phyloP scores from a whole-genome alignment of 768 basidiomycete genomes.

The Suillus occidentalis region DNA sequence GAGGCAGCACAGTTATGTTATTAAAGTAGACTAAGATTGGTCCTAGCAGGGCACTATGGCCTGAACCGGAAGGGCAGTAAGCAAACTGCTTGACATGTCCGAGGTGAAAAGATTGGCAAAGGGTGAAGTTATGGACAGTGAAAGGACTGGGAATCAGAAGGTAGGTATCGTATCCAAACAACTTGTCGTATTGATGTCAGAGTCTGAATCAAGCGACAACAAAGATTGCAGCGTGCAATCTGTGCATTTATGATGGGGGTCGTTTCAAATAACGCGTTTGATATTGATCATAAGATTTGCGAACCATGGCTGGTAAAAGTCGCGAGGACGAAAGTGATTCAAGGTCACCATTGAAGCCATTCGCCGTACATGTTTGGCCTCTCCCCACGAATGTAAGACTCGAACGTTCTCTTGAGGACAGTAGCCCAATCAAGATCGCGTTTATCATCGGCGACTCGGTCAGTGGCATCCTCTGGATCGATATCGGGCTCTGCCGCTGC shows the following conservation, averaged over 20 bases:
- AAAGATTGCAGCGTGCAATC: conserved; percentile 22
- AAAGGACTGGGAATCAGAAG: conserved; percentile 25
- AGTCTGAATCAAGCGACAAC: conserved; percentile 33
- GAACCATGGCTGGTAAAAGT: conserved; percentile 14
- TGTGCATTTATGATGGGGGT: conserved; percentile 27
- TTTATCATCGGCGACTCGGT: conserved; percentile 59
- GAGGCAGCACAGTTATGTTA: conserved; percentile 8
- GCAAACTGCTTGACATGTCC: conserved; percentile 19
- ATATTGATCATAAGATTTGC: conserved; percentile 33
- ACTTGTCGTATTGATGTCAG: conserved; percentile 24
- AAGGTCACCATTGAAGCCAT: conserved; percentile 51
- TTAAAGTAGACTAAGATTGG: conserved; percentile 31
- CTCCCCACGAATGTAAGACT: conserved; percentile 89
- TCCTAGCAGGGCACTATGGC: conserved; percentile 20
- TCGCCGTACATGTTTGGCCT: conserved; percentile 96
- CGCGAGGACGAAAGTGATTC: conserved; percentile 11
- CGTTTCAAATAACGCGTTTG: conserved; percentile 25
- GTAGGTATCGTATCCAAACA: conserved; percentile 18
- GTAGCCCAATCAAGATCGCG: conserved; percentile 90
- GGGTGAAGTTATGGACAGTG: conserved; percentile 25
- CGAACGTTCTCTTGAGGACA: conserved; percentile 93
- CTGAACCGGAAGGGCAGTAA: conserved; percentile 15
- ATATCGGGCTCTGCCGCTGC: conserved; percentile 36
- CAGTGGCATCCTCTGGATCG: conserved; percentile 38
- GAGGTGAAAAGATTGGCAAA: conserved; percentile 18